Evolutionary conservation across 176 grass and related monocot genomes (phyloP).

Genomic region (Panicum miliaceum): DNA sequence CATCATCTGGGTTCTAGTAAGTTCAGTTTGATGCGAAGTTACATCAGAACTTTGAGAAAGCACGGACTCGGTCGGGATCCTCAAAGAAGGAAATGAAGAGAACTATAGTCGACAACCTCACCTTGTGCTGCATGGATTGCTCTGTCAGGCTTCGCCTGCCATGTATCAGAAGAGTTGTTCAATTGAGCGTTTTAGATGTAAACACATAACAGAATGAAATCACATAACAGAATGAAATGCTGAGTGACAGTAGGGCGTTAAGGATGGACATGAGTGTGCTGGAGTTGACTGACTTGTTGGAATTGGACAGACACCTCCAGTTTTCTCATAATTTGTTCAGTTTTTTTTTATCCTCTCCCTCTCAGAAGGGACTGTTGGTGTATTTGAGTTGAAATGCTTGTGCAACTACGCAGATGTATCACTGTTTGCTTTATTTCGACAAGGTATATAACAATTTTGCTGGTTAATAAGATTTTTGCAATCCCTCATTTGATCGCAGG

Average conservation of each 20-base stretch:
- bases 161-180: neutral
- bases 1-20: conserved; percentile 84
- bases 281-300: neutral
- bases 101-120: neutral
- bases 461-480: neutral
- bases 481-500: neutral
- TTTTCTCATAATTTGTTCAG: neutral
- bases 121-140: neutral
- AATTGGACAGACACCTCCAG: too few species aligned
- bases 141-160: neutral
- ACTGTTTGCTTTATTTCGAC: neutral
- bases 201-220: neutral
- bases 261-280: neutral
- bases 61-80: conserved; percentile 81
- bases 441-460: neutral
- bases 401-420: neutral
- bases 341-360: too few species aligned
- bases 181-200: neutral
- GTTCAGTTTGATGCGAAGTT: conserved; percentile 68
- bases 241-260: neutral
- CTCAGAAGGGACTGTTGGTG: neutral
- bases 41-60: conserved; percentile 85
- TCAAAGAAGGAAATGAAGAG: conserved; percentile 57
- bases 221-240: neutral
- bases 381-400: neutral